Evolutionary conservation across 805 yeast genomes (phyloP).

Genomic region (Pichia gijzeniarum): DNA sequence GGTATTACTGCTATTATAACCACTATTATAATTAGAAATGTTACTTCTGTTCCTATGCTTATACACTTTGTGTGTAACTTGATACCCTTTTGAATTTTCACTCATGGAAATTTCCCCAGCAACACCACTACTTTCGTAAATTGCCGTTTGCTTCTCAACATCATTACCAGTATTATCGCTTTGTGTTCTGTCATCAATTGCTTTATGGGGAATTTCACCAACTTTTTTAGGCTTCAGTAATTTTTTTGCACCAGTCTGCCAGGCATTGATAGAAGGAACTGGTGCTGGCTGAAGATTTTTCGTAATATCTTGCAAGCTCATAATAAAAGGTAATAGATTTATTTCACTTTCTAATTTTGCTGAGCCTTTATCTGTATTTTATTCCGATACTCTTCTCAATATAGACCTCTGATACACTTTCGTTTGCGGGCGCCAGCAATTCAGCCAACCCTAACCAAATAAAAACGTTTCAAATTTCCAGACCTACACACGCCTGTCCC

Average conservation of each 20-base stretch:
- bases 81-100: too few relatives aligned
- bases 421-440: too few relatives aligned
- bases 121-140: too few relatives aligned
- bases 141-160: not conserved
- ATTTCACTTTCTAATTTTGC: not conserved
- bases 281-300: conserved; percentile 26
- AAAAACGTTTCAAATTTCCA: too few relatives aligned
- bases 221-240: conserved; percentile 1
- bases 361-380: not conserved
- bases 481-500: too few relatives aligned
- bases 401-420: too few relatives aligned
- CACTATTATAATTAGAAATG: too few relatives aligned
- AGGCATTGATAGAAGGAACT: conserved; percentile 24
- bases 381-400: not conserved
- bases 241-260: conserved; percentile 14
- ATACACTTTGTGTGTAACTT: too few relatives aligned
- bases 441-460: too few relatives aligned
- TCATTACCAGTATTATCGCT: not conserved
- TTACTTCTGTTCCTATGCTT: too few relatives aligned
- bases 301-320: conserved; percentile 5
- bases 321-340: not conserved
- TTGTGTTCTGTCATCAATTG: not conserved
- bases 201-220: not conserved
- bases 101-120: too few relatives aligned
- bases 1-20: too few relatives aligned